phyloP scores from a whole-genome alignment of 2,329 filamentous ascomycete species.

The Mycogone perniciosa region DNA sequence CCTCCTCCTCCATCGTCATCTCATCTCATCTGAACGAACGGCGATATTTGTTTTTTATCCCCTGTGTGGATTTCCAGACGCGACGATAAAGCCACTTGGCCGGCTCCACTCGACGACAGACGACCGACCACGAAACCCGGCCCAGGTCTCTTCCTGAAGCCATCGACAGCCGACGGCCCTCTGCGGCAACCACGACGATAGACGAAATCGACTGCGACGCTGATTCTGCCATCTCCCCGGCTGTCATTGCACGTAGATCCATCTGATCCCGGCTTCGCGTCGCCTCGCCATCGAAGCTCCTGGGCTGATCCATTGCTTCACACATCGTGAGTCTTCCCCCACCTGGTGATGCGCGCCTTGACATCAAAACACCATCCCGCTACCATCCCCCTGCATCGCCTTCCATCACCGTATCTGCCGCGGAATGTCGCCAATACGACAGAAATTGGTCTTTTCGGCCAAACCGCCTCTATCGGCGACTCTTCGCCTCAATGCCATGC shows the following conservation, averaged over 20 bases:
- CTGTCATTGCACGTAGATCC: neutral
- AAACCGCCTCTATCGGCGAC: neutral
- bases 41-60: neutral
- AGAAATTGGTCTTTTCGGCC: neutral
- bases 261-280: neutral
- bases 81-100: slow-evolving; percentile 9
- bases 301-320: neutral
- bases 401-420: slow-evolving; percentile 1
- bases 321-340: slow-evolving; percentile 6
- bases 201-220: slow-evolving; percentile 18
- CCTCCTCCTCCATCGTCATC: slow-evolving; percentile 10
- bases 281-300: neutral
- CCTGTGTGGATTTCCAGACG: slow-evolving; percentile 6
- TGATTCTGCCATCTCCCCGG: neutral
- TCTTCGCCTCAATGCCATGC: no score
- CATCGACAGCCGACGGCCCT: slow-evolving; percentile 23
- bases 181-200: slow-evolving; percentile 26
- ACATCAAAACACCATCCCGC: neutral
- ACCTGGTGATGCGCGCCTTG: slow-evolving; percentile 9
- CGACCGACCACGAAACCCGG: slow-evolving; percentile 1
- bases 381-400: neutral
- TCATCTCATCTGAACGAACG: neutral
- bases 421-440: neutral
- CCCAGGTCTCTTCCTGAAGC: slow-evolving; percentile 13
- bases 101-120: slow-evolving; percentile 3